Evolutionary conservation across 176 grass and related monocot genomes (phyloP).

Genomic region (Musa schizocarpa): DNA sequence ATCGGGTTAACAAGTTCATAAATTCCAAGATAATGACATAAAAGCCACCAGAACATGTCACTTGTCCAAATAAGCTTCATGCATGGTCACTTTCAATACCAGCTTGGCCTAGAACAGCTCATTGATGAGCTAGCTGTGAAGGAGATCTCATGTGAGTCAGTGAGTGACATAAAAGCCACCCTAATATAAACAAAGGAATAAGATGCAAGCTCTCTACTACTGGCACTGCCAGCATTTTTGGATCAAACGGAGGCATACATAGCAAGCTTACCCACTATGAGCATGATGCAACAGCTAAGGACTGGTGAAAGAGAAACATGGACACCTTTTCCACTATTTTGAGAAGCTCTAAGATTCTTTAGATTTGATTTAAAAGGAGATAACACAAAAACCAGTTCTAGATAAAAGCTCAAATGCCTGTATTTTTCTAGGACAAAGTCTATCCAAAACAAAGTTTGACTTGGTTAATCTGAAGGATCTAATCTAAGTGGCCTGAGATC

Average conservation of each 20-base stretch:
- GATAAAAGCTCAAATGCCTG: conserved; percentile 17
- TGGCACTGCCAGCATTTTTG: conserved; percentile 31
- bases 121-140: neutral
- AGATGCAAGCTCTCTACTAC: conserved; percentile 28
- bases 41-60: neutral
- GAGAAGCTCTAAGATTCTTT: neutral
- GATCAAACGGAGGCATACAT: neutral
- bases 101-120: conserved; percentile 21
- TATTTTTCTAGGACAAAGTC: conserved; percentile 33
- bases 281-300: conserved; percentile 17
- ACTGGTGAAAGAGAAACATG: conserved; percentile 16
- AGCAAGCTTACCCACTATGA: neutral
- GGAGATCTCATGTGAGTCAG: conserved; percentile 15
- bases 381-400: conserved; percentile 5
- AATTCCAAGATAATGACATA: no score
- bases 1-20: no score
- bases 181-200: neutral
- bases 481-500: neutral
- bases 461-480: conserved; percentile 3
- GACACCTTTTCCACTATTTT: neutral
- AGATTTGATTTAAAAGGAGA: neutral
- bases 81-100: conserved; percentile 28
- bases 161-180: conserved; percentile 8
- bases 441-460: conserved; percentile 13
- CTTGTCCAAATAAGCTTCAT: conserved; percentile 14